These are phyloP conservation scores for Colletotrichum liaoningense DNA, from an alignment of 2,329 filamentous ascomycete genomes.

Conservation along the genomic window DNA sequence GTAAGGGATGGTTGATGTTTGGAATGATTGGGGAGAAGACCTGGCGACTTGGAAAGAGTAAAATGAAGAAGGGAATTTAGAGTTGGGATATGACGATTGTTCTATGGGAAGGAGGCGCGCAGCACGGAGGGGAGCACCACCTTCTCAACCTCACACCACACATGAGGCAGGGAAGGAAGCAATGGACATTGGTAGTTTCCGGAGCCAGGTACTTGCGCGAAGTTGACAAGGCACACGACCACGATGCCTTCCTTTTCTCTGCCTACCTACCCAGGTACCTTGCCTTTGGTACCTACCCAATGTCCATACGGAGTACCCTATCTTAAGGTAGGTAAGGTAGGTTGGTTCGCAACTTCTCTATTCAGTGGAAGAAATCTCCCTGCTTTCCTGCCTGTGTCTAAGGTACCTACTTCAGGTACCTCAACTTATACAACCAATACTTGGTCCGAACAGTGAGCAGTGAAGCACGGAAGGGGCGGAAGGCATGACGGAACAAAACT, in stretches of 20 bases:
- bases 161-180: not conserved
- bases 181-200: too few relatives aligned
- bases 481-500: not conserved
- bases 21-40: not conserved
- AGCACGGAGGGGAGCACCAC: not conserved
- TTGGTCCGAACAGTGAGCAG: too few relatives aligned
- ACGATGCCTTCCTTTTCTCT: not conserved
- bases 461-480: not conserved
- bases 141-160: not conserved
- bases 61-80: not conserved
- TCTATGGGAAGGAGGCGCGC: constrained; percentile 2
- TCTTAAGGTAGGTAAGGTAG: too few relatives aligned
- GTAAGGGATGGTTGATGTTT: not conserved
- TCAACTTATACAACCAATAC: too few relatives aligned
- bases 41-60: not conserved
- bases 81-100: constrained; percentile 2
- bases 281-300: too few relatives aligned
- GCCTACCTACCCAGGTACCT: not conserved
- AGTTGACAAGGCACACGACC: not conserved
- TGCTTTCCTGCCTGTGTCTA: too few relatives aligned
- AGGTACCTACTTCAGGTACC: too few relatives aligned
- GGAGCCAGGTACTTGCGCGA: too few relatives aligned
- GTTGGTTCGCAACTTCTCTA: not conserved
- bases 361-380: too few relatives aligned
- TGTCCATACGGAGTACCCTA: too few relatives aligned